Evolutionary conservation across 768 basidiomycete species (phyloP), one percentile per base, ranked within the genome.

Genomic region (Lanmaoa pseudosensibilis): DNA sequence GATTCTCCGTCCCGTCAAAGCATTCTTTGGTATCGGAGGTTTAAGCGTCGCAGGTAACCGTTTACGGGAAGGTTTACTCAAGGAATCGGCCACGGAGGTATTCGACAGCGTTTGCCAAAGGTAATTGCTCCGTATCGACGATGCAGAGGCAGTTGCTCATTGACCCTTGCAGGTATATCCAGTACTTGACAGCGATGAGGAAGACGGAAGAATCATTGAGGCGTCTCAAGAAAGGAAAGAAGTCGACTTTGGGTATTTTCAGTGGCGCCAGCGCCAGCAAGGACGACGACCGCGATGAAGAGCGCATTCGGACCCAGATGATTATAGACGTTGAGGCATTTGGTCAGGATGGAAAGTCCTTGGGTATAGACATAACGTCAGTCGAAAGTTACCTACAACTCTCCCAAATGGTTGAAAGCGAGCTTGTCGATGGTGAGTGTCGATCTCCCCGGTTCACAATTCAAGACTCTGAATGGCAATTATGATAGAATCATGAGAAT

Each of bases 191-290:
- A 11, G 83, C 84, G 1, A 93, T 95, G 82, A 90, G 86, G 71
- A 96, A 96, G 77, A 92, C 92, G 9, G 94, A 98, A 60, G 94
- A 94, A 67, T 88, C 92, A 12, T 75, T 98, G 25, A 80, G 88
- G 38, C 82, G 90, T 37, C 79, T 96, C 63, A 94, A 94, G 68
- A 96, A 91, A 70, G 88, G 90, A 43, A 92, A 91, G 65, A 92
- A 88, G 62, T 75, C 78, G 0, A 78, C 85, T 0, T 90, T 92
- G 70, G 91, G 92, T 4, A 77, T 97, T 25, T 97, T 98, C 64
- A 83, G 89, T 30, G 76, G 74, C 46, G 60, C 79, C 4, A 69
- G 69, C 43, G 62, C 75, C 15, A 70, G 74, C 27, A 82, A 77
- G 48, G 83, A 83, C 11, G 90, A 92, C 52, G 84, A 82, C 5